Conservation (phyloP, 305 asterid species). For the Withania somnifera region DNA sequence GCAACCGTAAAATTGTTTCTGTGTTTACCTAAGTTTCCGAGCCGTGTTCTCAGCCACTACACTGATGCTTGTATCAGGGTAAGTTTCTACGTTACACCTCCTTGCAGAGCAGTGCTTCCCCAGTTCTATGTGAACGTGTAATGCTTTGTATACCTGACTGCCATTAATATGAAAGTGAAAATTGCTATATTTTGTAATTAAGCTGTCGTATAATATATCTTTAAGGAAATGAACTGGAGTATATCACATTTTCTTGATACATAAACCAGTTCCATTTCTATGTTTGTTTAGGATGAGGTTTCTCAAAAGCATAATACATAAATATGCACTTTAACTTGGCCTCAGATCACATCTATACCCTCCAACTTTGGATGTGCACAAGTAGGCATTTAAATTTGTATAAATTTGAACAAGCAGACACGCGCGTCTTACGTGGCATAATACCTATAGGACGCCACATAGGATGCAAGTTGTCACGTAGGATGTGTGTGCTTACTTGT, state of each 20-base stretch:
- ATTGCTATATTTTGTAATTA: neutral
- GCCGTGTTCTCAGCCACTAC: neutral
- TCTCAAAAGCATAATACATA: too few relatives aligned
- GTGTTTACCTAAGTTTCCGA: neutral
- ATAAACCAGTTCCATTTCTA: neutral
- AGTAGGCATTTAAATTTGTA: too few relatives aligned
- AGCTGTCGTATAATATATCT: neutral
- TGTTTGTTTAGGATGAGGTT: neutral
- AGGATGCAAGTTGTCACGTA: too few relatives aligned
- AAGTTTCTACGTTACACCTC: neutral
- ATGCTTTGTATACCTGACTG: neutral
- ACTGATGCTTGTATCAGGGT: neutral
- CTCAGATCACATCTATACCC: too few relatives aligned
- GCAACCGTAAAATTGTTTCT: neutral
- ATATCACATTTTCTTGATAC: neutral
- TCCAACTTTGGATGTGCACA: too few relatives aligned
- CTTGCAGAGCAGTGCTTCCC: neutral
- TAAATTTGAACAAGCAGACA: too few relatives aligned
- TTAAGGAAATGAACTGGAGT: neutral
- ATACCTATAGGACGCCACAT: too few relatives aligned
- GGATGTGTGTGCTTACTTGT: too few relatives aligned
- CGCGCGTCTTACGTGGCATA: too few relatives aligned
- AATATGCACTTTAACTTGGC: too few relatives aligned
- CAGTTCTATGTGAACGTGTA: fast-evolving
- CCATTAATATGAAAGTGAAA: neutral